Conservation (phyloP, 2,329 filamentous ascomycete genomes). For the Alternaria sp. region DNA sequence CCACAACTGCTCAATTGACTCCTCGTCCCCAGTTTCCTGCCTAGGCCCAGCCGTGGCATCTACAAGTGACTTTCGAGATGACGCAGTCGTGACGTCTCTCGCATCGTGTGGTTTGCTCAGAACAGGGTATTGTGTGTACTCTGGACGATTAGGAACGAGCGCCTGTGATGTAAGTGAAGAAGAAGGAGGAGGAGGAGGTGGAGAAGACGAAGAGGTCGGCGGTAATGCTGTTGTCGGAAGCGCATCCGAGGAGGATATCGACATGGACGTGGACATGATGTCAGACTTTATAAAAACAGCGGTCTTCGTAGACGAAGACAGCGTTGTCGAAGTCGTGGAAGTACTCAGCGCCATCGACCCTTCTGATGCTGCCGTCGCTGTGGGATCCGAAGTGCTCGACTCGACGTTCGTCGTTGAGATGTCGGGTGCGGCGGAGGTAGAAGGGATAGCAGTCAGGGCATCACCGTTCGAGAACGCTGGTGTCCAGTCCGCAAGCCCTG, state of each 20-base stretch:
- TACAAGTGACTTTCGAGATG: neutral
- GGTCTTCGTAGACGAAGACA: neutral
- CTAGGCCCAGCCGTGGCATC: neutral
- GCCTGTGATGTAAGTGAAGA: neutral
- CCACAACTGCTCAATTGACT: neutral
- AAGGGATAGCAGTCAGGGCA: neutral
- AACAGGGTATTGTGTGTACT: neutral
- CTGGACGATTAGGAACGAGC: neutral
- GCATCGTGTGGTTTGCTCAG: neutral
- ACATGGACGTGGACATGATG: neutral
- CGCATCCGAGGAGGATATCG: neutral
- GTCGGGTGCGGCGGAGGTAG: neutral
- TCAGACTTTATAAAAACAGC: neutral
- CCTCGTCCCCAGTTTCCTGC: neutral
- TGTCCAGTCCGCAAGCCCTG: conserved; percentile 1
- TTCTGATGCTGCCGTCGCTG: neutral
- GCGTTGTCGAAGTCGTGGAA: too few relatives aligned
- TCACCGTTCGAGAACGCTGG: neutral
- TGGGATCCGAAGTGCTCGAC: neutral
- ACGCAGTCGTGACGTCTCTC: neutral
- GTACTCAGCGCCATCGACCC: neutral
- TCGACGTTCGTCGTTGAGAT: neutral
- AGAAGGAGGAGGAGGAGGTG: neutral
- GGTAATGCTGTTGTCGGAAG: neutral
- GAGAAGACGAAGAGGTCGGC: neutral